These are phyloP conservation scores for Pharus latifolius DNA, from an alignment of 176 grass and related monocot species.

Conservation along the genomic window DNA sequence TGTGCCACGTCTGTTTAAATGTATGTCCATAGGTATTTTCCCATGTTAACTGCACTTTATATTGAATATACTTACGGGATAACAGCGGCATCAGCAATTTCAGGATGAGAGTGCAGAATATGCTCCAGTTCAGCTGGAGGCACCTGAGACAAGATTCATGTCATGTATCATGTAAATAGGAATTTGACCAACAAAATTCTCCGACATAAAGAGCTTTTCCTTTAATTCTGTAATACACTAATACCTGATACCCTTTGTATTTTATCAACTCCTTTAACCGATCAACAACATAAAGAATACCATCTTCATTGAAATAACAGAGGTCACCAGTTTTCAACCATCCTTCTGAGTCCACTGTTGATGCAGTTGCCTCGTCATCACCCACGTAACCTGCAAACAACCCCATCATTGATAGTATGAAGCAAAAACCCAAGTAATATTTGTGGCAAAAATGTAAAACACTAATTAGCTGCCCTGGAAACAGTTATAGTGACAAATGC, in stretches of 20 bases:
- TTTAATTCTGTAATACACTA: neutral
- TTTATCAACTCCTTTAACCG: slow-evolving; percentile 75
- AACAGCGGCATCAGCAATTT: slow-evolving; percentile 52
- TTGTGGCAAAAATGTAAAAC: neutral
- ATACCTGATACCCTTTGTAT: slow-evolving; percentile 72
- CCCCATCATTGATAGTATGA: neutral
- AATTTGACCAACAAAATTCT: neutral
- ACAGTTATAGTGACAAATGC: neutral
- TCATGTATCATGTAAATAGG: neutral
- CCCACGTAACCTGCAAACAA: slow-evolving; percentile 43
- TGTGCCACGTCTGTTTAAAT: neutral
- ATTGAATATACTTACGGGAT: slow-evolving; percentile 38
- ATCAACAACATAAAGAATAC: slow-evolving; percentile 59
- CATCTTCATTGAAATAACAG: slow-evolving; percentile 63
- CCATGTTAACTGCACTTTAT: neutral
- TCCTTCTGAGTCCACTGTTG: slow-evolving; percentile 38
- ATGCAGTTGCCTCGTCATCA: slow-evolving; percentile 34
- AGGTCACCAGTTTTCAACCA: slow-evolving; percentile 73
- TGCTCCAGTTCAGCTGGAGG: slow-evolving; percentile 64
- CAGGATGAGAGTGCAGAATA: slow-evolving; percentile 43
- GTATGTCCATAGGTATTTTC: neutral
- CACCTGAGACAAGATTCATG: slow-evolving; percentile 28
- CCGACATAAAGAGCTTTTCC: neutral
- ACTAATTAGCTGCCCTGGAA: neutral
- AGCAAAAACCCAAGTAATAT: neutral